These are phyloP conservation scores for Colletotrichum melonis DNA, from an alignment of 2,329 filamentous ascomycete genomes.

Conservation along the genomic window DNA sequence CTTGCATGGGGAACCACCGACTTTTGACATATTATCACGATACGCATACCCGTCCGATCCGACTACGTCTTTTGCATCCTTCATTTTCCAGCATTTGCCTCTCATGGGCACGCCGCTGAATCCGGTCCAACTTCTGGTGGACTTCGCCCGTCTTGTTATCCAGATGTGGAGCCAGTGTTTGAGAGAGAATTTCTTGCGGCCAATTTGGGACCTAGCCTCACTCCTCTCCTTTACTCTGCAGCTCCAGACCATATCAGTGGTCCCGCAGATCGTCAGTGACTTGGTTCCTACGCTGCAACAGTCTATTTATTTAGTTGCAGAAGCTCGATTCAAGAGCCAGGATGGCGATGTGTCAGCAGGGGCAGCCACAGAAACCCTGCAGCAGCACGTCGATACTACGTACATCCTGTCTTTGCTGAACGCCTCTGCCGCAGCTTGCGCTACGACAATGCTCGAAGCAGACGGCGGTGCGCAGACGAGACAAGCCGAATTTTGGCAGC, in stretches of 20 bases:
- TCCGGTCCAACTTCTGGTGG: constrained; percentile 68
- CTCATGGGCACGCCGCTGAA: constrained; percentile 61
- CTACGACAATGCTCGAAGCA: constrained; percentile 48
- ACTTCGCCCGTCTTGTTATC: constrained; percentile 73
- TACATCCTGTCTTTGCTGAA: constrained; percentile 76
- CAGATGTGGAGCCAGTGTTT: constrained; percentile 76
- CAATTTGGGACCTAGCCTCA: constrained; percentile 74
- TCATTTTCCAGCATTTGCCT: constrained; percentile 76
- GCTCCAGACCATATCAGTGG: constrained; percentile 68
- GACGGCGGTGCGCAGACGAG: constrained; percentile 44
- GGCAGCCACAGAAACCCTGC: constrained; percentile 44
- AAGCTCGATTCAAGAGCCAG: constrained; percentile 63
- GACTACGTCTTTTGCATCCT: constrained; percentile 70
- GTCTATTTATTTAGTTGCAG: constrained; percentile 69
- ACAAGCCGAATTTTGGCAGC: constrained; percentile 71
- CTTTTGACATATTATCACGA: constrained; percentile 75
- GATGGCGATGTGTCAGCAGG: constrained; percentile 58
- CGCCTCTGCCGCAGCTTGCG: constrained; percentile 70
- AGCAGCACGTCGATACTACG: constrained; percentile 70
- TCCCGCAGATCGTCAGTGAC: constrained; percentile 67
- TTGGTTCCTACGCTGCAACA: constrained; percentile 67
- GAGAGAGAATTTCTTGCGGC: constrained; percentile 70
- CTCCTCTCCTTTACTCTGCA: constrained; percentile 73
- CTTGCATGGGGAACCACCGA: constrained; percentile 66
- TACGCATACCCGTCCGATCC: constrained; percentile 75